Base-by-base conservation (phyloP, 73 alveolate genomes). In the Durusdinium trenchii region DNA sequence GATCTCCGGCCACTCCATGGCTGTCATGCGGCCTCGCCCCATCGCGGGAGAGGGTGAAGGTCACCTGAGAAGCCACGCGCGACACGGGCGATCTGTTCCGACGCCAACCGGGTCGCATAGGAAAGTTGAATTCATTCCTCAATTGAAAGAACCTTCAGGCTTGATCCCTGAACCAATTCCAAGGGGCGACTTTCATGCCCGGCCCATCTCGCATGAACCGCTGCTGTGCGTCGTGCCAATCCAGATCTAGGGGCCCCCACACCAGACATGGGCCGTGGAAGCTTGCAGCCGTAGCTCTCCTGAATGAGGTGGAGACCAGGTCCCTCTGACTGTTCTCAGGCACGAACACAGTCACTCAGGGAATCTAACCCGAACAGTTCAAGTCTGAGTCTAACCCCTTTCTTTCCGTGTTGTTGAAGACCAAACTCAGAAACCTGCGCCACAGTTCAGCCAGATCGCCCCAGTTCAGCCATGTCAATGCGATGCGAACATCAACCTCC, bases 191-290 rank as follows among this genome's bases (percentile, higher is more conserved):
- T 12, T 57, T 23, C 12, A 57, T 23, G 69, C 23, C 23, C 23
- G 69, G 23, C 69, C 69, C 32, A 57, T 23, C 69, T 12, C 32
- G 69, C 12, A 57, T 12, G 12, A 16, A 57, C 69, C 69, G 32
- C 69, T 12, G 69, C 23, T 57, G 69, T 23, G 32, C 32, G 69
- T 23, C 32, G 47, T 0, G 47, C 16, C 36, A 42, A n/a, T 36
- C 42, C 42, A 16, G 30, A 14, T 16, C 87, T 3, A 36, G 35
- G 43, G 52, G 30, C 28, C 10, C 9, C 5, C 42, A 45, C 98
- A 69, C 98, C 98, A 36, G 98, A 91, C 98, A 91, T 91, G 3
- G 98, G 89, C 35, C 98, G 98, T 32, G 98, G 98, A n/a, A 91
- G 38, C 47, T 91, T 91, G 98, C 60, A 9, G 61, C 98, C 98